Evolutionary conservation across 306 rosid species (phyloP).

Genomic region (Medicago truncatula): MtrunA17r5.0-ANR NC_053045.1:56861501-56862000

Average conservation of each 20-base stretch:
- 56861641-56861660: too few relatives aligned
- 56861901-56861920: not conserved
- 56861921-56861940: slow-evolving; percentile 8
- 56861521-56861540: too few relatives aligned
- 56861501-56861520: too few relatives aligned
- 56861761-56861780: slow-evolving; percentile 56
- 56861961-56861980: not conserved
- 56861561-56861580: not conserved
- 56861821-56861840: slow-evolving; percentile 77
- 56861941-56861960: too few relatives aligned
- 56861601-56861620: too few relatives aligned
- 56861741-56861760: slow-evolving; percentile 26
- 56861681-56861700: too few relatives aligned
- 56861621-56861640: too few relatives aligned
- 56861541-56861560: not conserved
- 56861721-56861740: not conserved
- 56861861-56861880: not conserved
- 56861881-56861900: not conserved
- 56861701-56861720: slow-evolving; percentile 13
- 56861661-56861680: too few relatives aligned
- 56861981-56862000: not conserved
- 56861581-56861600: too few relatives aligned
- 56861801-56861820: slow-evolving; percentile 86
- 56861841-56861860: not conserved
- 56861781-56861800: slow-evolving; percentile 27